A percentile compares a stretch with the other conserved stretches of the same genome.
Evolutionary conservation across 129 eudicot genomes (phyloP).

Genomic region (Flaveria bidentis): DNA sequence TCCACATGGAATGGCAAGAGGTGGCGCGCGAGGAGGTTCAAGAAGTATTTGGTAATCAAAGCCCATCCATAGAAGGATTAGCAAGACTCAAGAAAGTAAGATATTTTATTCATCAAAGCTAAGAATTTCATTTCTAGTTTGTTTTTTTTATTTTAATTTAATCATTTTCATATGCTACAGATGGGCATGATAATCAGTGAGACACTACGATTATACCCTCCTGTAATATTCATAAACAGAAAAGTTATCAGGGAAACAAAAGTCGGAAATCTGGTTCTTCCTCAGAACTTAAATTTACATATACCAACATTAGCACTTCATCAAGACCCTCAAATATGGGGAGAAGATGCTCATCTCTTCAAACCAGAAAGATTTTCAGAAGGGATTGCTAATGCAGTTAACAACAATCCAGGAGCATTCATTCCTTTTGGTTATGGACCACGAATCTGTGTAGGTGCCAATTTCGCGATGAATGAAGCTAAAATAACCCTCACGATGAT

Average conservation of each 20-base stretch:
- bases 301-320: conserved; percentile 60
- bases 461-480: conserved; percentile 50
- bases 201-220: conserved; percentile 63
- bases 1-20: conserved; percentile 75
- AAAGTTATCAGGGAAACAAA: conserved; percentile 36
- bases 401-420: conserved; percentile 50
- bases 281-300: conserved; percentile 42
- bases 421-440: conserved; percentile 65
- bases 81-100: conserved; percentile 64
- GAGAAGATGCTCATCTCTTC: conserved; percentile 63
- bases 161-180: conserved; percentile 28
- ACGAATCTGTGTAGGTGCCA: conserved; percentile 56
- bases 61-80: conserved; percentile 57
- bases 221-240: conserved; percentile 34
- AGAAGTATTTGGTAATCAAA: conserved; percentile 39
- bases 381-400: conserved; percentile 61
- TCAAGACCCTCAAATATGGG: conserved; percentile 60
- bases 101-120: background rate
- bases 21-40: conserved; percentile 54
- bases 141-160: too few species aligned
- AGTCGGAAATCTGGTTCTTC: conserved; percentile 43
- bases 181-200: conserved; percentile 73
- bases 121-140: background rate
- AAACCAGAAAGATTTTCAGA: conserved; percentile 64
- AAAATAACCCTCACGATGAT: conserved; percentile 61